Conservation (phyloP, 163 green algal genomes). For the Scenedesmus sp. region DNA sequence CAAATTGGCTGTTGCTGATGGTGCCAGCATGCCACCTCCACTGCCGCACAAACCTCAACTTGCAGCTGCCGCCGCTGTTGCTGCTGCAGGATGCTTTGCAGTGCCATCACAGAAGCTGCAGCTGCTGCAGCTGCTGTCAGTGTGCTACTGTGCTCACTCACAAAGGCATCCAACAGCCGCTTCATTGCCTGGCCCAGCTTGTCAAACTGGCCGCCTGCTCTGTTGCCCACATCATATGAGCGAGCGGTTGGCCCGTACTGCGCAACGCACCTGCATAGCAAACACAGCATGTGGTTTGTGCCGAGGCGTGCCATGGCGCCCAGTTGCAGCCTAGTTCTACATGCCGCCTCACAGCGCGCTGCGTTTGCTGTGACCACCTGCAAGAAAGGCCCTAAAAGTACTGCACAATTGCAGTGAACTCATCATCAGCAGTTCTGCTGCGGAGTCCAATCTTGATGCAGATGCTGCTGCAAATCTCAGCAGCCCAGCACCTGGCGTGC, state of each 20-base stretch:
- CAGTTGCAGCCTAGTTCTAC: neutral
- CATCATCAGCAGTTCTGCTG: no score
- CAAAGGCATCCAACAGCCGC: slow-evolving; percentile 40
- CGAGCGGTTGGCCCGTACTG: slow-evolving; percentile 34
- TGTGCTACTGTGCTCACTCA: slow-evolving; percentile 8
- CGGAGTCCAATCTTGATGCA: no score
- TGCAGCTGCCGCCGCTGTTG: neutral
- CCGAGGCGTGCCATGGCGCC: neutral
- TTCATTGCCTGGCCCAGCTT: slow-evolving; percentile 36
- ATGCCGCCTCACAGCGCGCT: no score
- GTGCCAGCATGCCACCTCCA: neutral
- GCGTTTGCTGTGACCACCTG: no score
- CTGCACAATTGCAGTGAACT: no score
- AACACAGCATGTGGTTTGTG: neutral
- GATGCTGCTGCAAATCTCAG: neutral
- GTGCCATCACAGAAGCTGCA: neutral
- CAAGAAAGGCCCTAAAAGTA: no score
- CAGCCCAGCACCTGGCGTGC: neutral
- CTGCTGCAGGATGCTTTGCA: neutral
- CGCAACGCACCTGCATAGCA: slow-evolving; percentile 20
- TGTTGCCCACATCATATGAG: slow-evolving; percentile 36
- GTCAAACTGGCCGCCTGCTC: slow-evolving; percentile 41
- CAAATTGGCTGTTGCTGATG: neutral
- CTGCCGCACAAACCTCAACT: neutral
- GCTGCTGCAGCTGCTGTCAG: neutral